Base-by-base conservation (phyloP, 2,329 filamentous ascomycete species). In the Dendrostoma leiphaemia region DNA sequence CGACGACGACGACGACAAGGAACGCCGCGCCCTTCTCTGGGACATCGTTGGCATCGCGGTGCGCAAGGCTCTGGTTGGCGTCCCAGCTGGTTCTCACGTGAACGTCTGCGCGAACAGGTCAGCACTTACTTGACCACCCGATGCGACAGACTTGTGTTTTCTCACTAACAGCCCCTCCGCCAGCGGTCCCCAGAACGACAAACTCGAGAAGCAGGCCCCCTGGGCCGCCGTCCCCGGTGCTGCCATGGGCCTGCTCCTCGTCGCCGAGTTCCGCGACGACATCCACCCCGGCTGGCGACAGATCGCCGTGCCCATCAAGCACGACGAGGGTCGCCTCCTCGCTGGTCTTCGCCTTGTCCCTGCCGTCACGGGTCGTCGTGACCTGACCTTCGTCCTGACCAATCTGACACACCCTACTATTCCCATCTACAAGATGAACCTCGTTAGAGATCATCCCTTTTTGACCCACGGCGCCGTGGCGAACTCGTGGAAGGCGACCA, bases 231-330 rank as follows among this genome's bases (percentile, higher is more conserved):
- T 57, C 12, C 54, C 54, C 2, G 38, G 50, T 26, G 50, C 54
- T 4, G 32, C 43, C 12, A 19, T 28, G 5, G 54, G 54, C 3
- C 50, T 57, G 31, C 24, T 57, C 10, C 43, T 53, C 32, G 54
- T 53, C 4, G 54, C 54, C 37, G 24, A 48, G 24, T 57, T 57
- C 24, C 50, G 54, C 35, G 44, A 53, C 32, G 26, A 28, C 43
- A 50, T 57, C 50, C 54, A 57, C 38, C 50, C 54, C 4, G 50
- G 28, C 35, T 57, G 54, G 54, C 54, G 50, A 17, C 50, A 57
- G 45, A 45, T 57, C 24, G 50, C 54, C 7, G 41, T 44, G 13
- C 54, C 54, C n/a, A 57, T 57, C 50, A 15, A 13, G 15, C 8
- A 21, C 17, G 9, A 29, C 44, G 54, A 57, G 31, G 54, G 50